Evolutionary conservation across 2,329 filamentous ascomycete species (phyloP).

Genomic region (Apiospora marii): DNA sequence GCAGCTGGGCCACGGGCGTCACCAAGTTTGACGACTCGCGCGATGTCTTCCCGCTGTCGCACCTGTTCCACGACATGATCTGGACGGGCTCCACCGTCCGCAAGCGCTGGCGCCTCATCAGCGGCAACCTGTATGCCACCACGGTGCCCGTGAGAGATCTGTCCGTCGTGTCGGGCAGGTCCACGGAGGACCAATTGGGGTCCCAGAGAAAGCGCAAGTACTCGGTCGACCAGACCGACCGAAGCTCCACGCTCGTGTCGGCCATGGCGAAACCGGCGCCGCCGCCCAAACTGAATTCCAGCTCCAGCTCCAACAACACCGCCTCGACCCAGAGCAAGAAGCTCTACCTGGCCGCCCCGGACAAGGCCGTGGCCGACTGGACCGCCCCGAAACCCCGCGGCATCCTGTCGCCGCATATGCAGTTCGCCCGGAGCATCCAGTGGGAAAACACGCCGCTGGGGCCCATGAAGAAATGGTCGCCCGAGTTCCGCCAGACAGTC

Average conservation of each 20-base stretch:
- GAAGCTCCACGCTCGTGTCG: constrained; percentile 22
- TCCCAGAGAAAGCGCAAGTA: constrained; percentile 1
- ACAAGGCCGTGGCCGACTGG: constrained; percentile 47
- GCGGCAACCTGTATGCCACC: constrained; percentile 47
- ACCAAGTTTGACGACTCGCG: constrained; percentile 53
- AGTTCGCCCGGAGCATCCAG: constrained; percentile 45
- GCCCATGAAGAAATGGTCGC: constrained; percentile 51
- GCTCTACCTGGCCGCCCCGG: constrained; percentile 41
- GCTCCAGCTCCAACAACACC: constrained; percentile 40
- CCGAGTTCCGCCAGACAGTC: constrained; percentile 51
- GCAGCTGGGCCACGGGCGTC: constrained; percentile 49
- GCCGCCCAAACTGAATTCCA: not conserved
- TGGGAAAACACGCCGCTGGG: constrained; percentile 55
- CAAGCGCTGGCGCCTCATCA: constrained; percentile 50
- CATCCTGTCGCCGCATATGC: constrained; percentile 40
- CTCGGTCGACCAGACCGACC: constrained; percentile 15
- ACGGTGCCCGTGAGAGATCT: constrained; percentile 37
- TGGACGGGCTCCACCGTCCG: constrained; percentile 49
- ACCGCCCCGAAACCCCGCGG: constrained; percentile 42
- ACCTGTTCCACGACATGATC: constrained; percentile 44
- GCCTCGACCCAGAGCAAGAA: constrained; percentile 39
- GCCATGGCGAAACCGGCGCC: not conserved
- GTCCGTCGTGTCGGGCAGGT: constrained; percentile 30
- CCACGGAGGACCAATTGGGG: constrained; percentile 31
- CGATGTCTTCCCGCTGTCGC: constrained; percentile 53